Base-by-base conservation (phyloP, 179 eudicot genomes). In the Corrigiola litoralis region DNA sequence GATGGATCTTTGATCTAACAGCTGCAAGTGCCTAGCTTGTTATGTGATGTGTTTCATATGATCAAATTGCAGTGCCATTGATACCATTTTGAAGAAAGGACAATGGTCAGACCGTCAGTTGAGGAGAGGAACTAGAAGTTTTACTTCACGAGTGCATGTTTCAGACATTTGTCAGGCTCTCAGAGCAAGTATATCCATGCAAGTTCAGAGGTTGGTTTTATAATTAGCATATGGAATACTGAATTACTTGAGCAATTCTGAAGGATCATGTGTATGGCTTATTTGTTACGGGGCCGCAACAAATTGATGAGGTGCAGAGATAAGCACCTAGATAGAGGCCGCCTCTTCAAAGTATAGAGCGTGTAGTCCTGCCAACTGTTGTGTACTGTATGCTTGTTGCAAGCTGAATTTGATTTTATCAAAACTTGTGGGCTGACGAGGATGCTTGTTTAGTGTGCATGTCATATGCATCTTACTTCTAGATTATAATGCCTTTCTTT, bases 161-260 rank as follows among this genome's bases (percentile, higher is more conserved):
- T 83, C 84, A 50, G 98, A 89, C 75, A 92, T 89, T 63, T 92
- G 95, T 78, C 88, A 85, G 71, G 85, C 89, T 37, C 85, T 92
- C 13, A 65, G 58, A 71, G 90, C 95, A 57, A 76, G 81, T 70
- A 78, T 89, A 37, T 57, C 59, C 25, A 74, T 50, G 72, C 90
- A 80, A 71, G 59, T 68, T 70, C 60, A 60, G 68, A 51, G 85
- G 95, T 90, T 80, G 67, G 65, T 61, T 58, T 67, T 70, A 37
- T 27, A 36, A 18, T 37, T 42, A 20, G 16, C 47, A 25, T 29
- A 38, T 58, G 13, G 0, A 24, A 59, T 13, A 27, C 12, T n/a
- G n/a, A 38, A 38, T 0, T 16, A 38, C 0, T 38, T 12, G 10
- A 9, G 44, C 2, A 9, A 9, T 38, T 38, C 44, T 38, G 10